These are phyloP conservation scores for Backusella circina DNA, from an alignment of 192 early-diverging fungal species.

Conservation along the genomic window DNA sequence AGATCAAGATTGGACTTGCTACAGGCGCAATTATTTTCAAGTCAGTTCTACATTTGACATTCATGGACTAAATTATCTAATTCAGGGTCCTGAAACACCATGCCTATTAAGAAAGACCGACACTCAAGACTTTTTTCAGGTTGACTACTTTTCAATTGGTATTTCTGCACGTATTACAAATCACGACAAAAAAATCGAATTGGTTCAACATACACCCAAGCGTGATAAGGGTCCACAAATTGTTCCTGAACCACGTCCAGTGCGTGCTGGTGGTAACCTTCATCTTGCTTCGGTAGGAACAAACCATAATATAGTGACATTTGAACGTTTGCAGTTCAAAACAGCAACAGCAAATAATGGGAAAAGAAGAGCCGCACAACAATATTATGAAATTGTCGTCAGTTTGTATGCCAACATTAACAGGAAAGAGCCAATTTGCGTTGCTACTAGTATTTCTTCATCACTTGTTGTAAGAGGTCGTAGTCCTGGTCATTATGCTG, in stretches of 20 bases:
- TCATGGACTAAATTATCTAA: conserved; percentile 31
- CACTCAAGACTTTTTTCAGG: conserved; percentile 17
- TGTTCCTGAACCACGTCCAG: conserved; percentile 53
- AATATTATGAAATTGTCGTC: conserved; percentile 76
- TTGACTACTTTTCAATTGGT: conserved; percentile 64
- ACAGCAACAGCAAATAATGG: conserved; percentile 91
- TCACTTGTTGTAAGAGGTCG: conserved; percentile 85
- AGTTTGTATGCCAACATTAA: conserved; percentile 67
- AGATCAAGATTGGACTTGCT: conserved; percentile 76
- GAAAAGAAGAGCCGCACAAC: conserved; percentile 82
- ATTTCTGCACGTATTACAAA: conserved; percentile 68
- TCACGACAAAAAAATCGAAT: conserved; percentile 68
- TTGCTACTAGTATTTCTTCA: conserved; percentile 66
- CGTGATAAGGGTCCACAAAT: conserved; percentile 92
- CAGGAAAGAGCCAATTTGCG: conserved; percentile 43
- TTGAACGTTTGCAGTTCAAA: conserved; percentile 93
- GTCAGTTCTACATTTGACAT: conserved; percentile 49
- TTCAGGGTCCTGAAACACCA: conserved; percentile 49
- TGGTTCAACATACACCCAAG: conserved; percentile 88
- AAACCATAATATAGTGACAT: conserved; percentile 57
- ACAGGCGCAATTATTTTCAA: conserved; percentile 82
- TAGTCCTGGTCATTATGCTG: conserved; percentile 85
- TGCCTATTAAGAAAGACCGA: conserved; percentile 68
- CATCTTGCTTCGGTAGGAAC: conserved; percentile 36
- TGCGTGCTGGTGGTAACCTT: conserved; percentile 54